Base-by-base conservation (phyloP, 2,329 filamentous ascomycete genomes). In the Alternaria triticina region DNA sequence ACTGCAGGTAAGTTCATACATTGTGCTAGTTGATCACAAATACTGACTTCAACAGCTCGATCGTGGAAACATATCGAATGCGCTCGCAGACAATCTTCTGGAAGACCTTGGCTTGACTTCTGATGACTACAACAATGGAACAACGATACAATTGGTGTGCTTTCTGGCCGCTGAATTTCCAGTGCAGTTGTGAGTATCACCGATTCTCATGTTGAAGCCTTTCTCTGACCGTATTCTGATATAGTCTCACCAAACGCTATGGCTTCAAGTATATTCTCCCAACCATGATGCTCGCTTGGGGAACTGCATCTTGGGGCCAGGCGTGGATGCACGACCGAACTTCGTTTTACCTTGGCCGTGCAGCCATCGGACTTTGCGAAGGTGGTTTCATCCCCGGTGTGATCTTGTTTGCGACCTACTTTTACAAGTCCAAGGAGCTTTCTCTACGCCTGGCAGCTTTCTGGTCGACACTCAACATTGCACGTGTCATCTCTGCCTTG, bases 401-500 rank as follows among this genome's bases (percentile, higher is more conserved):
- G 17, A 85, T 91, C 15, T 80, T 91, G 0, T 93, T 90, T 78
- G 82, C 92, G 5, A 89, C 88, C 1, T 93, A 93, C 78, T 94
- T 90, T 78, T 94, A 93, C 82, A 93, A 87, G 57, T 87, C 87
- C 3, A 85, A 85, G 50, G 91, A 94, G 76, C 82, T 94, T 0
- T 89, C 90, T 0, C 84, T 87, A 4, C 86, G 91, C 1, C 81
- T 93, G 22, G 86, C 87, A 67, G 86, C 84, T 64, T 93, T 93
- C 81, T 93, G 91, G 91, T 88, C 87, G 0, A 85, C 89, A 0
- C 86, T 90, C 9, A 86, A 86, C 58, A 79, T 83, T 0, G 85
- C 85, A 1, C 83, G 84, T 46, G 86, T 89, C 36, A 73, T 84
- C 12, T 83, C 86, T 2, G 85, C 87, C 6, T 84, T 88, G 64